These are phyloP conservation scores for Nicotiana benthamiana DNA, from an alignment of 257 asterid species.

Conservation along the genomic window DNA sequence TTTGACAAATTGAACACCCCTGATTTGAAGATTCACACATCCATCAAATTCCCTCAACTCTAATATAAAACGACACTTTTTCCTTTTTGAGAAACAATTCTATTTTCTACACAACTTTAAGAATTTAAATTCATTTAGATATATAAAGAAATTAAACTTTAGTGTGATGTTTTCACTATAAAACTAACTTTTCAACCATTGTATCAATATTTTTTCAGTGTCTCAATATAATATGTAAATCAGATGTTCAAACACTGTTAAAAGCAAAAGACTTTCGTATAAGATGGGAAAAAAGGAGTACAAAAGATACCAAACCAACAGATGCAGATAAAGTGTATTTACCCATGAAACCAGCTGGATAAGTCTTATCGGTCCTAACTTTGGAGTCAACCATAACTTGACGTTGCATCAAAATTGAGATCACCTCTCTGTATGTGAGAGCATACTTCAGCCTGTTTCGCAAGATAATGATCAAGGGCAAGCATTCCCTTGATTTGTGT, in stretches of 20 bases:
- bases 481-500: slow-evolving; percentile 19
- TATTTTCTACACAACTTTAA: neutral
- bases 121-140: neutral
- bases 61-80: neutral
- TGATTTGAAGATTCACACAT: neutral
- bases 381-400: slow-evolving; percentile 13
- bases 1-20: neutral
- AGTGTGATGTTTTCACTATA: neutral
- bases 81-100: neutral
- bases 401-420: slow-evolving; percentile 15
- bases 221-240: neutral
- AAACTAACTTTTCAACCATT: neutral
- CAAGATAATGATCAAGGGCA: slow-evolving; percentile 10
- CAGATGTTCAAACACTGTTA: neutral
- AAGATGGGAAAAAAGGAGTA: neutral
- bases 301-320: neutral
- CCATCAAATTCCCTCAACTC: neutral
- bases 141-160: neutral
- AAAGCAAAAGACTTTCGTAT: neutral
- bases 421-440: slow-evolving; percentile 11
- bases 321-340: neutral
- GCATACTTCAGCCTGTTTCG: slow-evolving; percentile 19
- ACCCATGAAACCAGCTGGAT: slow-evolving; percentile 19
- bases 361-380: slow-evolving; percentile 15
- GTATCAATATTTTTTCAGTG: neutral